Conservation (phyloP, 176 grass and related monocot genomes). For the Miscanthus lutarioriparius region DNA sequence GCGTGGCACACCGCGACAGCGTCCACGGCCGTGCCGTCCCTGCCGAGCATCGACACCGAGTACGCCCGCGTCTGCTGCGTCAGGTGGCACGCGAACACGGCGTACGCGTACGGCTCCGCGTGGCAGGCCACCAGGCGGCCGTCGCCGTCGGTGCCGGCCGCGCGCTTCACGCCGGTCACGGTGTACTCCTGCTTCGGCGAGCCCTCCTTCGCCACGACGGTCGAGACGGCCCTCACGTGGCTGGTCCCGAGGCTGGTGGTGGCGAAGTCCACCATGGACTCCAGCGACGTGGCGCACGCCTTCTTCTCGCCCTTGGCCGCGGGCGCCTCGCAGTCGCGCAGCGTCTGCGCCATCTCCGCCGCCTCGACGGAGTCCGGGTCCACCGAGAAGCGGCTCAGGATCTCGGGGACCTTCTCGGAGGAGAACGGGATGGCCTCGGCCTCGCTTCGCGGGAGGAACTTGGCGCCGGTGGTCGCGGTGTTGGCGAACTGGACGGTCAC, state of each 20-base stretch:
- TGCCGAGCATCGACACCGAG: constrained; percentile 69
- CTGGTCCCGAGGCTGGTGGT: constrained; percentile 65
- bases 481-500: constrained; percentile 53
- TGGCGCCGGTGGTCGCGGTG: constrained; percentile 4
- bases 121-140: constrained; percentile 71
- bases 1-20: constrained; percentile 78
- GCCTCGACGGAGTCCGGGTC: constrained; percentile 57
- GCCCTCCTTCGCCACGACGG: constrained; percentile 41
- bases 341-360: constrained; percentile 52
- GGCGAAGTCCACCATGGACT: constrained; percentile 94
- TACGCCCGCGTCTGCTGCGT: constrained; percentile 59
- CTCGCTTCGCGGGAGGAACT: constrained; percentile 56
- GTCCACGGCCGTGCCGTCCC: constrained; percentile 59
- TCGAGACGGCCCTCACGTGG: constrained; percentile 50
- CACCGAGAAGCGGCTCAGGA: constrained; percentile 62
- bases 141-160: neutral
- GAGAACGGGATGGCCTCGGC: constrained; percentile 80
- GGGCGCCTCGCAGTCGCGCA: constrained; percentile 64
- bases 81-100: constrained; percentile 82
- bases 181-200: constrained; percentile 61
- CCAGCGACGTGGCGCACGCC: constrained; percentile 79
- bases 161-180: constrained; percentile 41
- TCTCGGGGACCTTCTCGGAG: constrained; percentile 55
- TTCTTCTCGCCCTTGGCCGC: constrained; percentile 60
- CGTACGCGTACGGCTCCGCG: constrained; percentile 72